A percentile compares a stretch with the other conserved stretches of the same genome.
Evolutionary conservation across 495 filamentous ascomycete species (phyloP).

Genomic region (Xylaria venustula): DNA sequence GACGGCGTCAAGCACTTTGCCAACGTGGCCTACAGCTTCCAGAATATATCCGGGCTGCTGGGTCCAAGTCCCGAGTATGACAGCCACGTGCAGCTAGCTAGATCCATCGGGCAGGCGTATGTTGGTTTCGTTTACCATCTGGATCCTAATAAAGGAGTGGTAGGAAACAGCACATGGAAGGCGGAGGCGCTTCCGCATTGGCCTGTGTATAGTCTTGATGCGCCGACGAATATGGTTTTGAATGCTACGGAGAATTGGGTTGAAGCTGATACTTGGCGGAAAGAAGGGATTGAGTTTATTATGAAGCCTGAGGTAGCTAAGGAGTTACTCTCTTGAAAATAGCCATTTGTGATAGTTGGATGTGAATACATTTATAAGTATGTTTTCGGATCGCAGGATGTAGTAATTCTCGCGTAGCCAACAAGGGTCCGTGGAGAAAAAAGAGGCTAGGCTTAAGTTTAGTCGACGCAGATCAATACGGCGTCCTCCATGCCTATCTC

Average conservation of each 20-base stretch:
- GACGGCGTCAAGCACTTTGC: slow-evolving; percentile 56
- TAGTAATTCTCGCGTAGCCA: no score
- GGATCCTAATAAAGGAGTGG: slow-evolving; percentile 46
- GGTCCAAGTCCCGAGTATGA: slow-evolving; percentile 49
- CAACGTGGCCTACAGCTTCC: slow-evolving; percentile 61
- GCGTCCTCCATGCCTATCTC: not conserved
- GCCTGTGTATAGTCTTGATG: slow-evolving; percentile 40
- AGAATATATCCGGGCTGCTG: slow-evolving; percentile 52
- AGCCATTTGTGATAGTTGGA: not conserved
- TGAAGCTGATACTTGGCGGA: slow-evolving; percentile 40
- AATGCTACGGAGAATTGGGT: slow-evolving; percentile 38
- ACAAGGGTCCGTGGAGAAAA: not conserved
- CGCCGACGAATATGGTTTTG: slow-evolving; percentile 45
- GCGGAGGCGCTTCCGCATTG: slow-evolving; percentile 35
- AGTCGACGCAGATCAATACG: not conserved
- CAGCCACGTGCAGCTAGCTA: slow-evolving; percentile 44
- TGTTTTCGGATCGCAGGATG: no score
- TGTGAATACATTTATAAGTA: no score
- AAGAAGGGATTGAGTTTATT: slow-evolving; percentile 42
- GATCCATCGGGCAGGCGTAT: slow-evolving; percentile 56
- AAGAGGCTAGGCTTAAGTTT: not conserved
- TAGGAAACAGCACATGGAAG: slow-evolving; percentile 12
- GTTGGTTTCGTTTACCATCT: slow-evolving; percentile 52
- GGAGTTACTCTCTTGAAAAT: slow-evolving; percentile 26
- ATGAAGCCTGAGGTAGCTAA: slow-evolving; percentile 31